These are phyloP conservation scores for Leishmania gerbilli DNA, from an alignment of 208 protist species.

Conservation along the genomic window DNA sequence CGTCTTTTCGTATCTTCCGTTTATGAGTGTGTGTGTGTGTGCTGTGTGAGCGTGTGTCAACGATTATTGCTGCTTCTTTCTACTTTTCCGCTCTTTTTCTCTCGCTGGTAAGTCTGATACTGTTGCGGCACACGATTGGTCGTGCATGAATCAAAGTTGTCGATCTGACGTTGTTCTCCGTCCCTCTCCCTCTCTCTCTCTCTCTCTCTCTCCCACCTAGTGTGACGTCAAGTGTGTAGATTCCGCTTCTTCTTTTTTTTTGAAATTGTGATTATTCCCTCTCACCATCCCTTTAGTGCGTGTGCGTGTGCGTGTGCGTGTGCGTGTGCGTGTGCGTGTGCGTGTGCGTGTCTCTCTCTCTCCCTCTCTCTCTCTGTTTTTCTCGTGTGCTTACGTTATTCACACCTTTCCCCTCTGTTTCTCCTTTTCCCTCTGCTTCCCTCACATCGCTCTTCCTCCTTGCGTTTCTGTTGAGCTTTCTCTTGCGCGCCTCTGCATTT, in stretches of 20 bases:
- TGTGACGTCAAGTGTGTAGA: not conserved
- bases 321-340: constrained; percentile 1
- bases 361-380: not conserved
- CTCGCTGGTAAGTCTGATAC: not conserved
- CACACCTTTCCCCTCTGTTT: not conserved
- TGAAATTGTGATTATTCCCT: not conserved
- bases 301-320: not conserved
- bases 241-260: not conserved
- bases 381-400: constrained; percentile 6
- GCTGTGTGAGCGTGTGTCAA: not conserved
- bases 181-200: not conserved
- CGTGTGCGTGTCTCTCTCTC: not conserved
- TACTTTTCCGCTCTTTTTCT: not conserved
- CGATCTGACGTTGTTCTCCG: not conserved
- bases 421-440: too few relatives aligned
- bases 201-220: not conserved
- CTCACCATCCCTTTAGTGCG: not conserved
- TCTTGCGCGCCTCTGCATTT: not conserved
- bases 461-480: not conserved
- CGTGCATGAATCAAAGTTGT: not conserved
- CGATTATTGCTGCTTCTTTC: not conserved
- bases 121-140: not conserved
- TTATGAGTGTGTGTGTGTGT: not conserved
- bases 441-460: not conserved
- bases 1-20: not conserved